Evolutionary conservation across 768 basidiomycete species (phyloP), one percentile per base, ranked within the genome.

Genomic region (Boletus huronensis): DNA sequence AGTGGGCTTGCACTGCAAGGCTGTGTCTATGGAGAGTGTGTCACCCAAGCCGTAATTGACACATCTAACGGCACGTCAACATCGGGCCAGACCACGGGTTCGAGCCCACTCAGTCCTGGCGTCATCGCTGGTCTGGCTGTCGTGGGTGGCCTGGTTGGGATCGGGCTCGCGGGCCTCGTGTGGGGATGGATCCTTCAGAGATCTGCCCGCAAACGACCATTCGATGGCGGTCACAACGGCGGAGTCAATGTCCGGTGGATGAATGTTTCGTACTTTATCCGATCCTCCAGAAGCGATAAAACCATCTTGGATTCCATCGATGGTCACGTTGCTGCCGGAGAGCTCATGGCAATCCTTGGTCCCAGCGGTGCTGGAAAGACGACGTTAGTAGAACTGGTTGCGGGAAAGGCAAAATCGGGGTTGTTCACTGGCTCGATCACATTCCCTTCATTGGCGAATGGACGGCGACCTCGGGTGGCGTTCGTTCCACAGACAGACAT

Each of bases 341-440:
- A 89, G 57, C 84, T 97, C 76, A 85, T 93, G 80, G 90, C 90
- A n/a, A 83, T 97, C 52, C 79, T 98, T 3, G 95, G 95, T 0
- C 93, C 95, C 0, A 90, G 88, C 61, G 94, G 93, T 77, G 91
- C 93, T 17, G 93, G 93, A 40, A 96, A 96, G 70, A 92, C 90
- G 0, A 93, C 94, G 0, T 76, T 98, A 35, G 86, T 97, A 17
- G 95, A 98, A 64, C 83, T 97, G 35, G 80, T 98, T 10, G 90
- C 93, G 0, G 85, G 88, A 2, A 94, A 88, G 68, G 75, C 73
- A 59, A 98, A 97, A 72, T 77, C 79, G 0, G 95, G 94, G 0
- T 64, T 75, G 3, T 77, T 79, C 2, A 76, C 82, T 2, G 95
- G 95, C 3, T 70, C 70, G 3, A 87, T 95, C 44, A 65, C 76